Evolutionary conservation across 768 basidiomycete genomes (phyloP).

Genomic region (Leucogyrophana mollusca): DNA sequence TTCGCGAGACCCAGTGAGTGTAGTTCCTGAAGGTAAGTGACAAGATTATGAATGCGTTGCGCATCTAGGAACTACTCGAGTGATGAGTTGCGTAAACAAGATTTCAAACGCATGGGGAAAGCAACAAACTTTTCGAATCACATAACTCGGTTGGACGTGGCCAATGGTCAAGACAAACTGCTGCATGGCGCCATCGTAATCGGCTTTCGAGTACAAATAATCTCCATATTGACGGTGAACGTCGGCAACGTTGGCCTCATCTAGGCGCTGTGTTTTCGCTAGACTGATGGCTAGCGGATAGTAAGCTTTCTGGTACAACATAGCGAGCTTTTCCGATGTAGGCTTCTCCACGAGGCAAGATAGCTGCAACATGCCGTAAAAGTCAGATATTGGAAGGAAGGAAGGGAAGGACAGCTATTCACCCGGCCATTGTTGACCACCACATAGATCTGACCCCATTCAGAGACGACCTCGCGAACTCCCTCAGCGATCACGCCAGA

Average conservation of each 20-base stretch:
- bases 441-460: slow-evolving; percentile 80
- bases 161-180: slow-evolving; percentile 93
- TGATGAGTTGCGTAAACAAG: slow-evolving; percentile 5
- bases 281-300: slow-evolving; percentile 80
- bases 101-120: background rate
- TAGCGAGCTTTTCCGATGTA: slow-evolving; percentile 80
- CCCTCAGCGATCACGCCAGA: slow-evolving; percentile 80
- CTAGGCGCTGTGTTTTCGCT: slow-evolving; percentile 76
- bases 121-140: slow-evolving; percentile 82
- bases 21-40: slow-evolving; percentile 93
- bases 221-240: slow-evolving; percentile 92
- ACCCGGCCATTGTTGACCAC: slow-evolving; percentile 76
- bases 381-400: too few relatives aligned
- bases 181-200: slow-evolving; percentile 91
- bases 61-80: slow-evolving; percentile 84
- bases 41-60: slow-evolving; percentile 92
- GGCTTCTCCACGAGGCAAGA: slow-evolving; percentile 73
- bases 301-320: slow-evolving; percentile 78
- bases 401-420: too few relatives aligned
- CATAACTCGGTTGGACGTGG: slow-evolving; percentile 88
- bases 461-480: slow-evolving; percentile 78
- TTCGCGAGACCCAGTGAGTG: slow-evolving; percentile 90
- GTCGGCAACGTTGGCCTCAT: slow-evolving; percentile 75
- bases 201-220: slow-evolving; percentile 84
- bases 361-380: slow-evolving; percentile 40